These are phyloP conservation scores for Sisymbrium irio DNA, from an alignment of 345 rosid species.

Conservation along the genomic window DNA sequence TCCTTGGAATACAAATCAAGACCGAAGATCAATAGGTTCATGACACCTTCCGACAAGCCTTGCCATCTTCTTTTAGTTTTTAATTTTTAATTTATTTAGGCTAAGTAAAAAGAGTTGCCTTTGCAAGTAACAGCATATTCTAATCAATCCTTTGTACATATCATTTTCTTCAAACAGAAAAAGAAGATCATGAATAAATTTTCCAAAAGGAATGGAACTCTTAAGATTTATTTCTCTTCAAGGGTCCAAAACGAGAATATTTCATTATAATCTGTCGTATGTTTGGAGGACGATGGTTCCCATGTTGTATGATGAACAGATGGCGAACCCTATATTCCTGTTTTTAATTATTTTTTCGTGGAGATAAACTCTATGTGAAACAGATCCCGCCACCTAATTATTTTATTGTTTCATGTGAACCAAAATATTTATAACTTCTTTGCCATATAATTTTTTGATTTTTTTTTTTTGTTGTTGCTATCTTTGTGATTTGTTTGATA, in stretches of 20 bases:
- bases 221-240: background rate
- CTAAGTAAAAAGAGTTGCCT: background rate
- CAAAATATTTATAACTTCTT: slow-evolving; percentile 26
- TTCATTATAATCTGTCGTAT: slow-evolving; percentile 4
- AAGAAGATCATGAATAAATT: background rate
- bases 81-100: background rate
- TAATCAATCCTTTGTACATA: background rate
- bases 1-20: background rate
- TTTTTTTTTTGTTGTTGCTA: background rate
- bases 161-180: background rate
- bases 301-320: slow-evolving; percentile 24
- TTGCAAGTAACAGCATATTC: background rate
- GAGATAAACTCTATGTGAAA: slow-evolving; percentile 58
- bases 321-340: background rate
- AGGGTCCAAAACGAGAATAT: slow-evolving; percentile 8
- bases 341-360: background rate
- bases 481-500: slow-evolving; percentile 21
- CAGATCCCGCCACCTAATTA: slow-evolving; percentile 52
- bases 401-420: slow-evolving; percentile 23
- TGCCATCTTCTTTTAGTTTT: background rate
- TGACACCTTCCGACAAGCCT: background rate
- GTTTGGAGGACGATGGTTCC: slow-evolving; percentile 37
- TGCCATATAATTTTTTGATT: background rate
- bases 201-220: slow-evolving; percentile 1
- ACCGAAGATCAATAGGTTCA: background rate